Percentiles rank a stretch among this genome's conserved stretches.
phyloP scores from a whole-genome alignment of 495 filamentous ascomycete genomes.

The Penicillium verhagenii region DNA sequence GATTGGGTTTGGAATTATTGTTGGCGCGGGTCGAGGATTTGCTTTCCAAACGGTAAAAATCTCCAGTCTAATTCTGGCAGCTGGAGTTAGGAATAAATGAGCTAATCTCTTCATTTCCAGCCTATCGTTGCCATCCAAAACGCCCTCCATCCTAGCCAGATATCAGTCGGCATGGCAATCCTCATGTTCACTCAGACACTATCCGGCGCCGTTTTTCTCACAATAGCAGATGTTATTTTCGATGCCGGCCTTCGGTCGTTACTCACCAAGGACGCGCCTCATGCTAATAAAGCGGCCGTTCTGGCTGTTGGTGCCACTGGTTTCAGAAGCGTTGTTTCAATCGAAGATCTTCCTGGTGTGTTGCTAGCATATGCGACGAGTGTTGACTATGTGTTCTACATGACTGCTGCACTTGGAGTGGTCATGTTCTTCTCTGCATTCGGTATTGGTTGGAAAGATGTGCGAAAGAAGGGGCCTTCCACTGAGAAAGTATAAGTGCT shows the following conservation, averaged over 20 bases:
- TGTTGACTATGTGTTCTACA: constrained; percentile 40
- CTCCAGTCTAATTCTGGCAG: no score
- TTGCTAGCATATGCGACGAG: constrained; percentile 43
- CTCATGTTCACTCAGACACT: constrained; percentile 52
- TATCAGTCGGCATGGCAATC: constrained; percentile 51
- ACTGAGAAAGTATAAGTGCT: background rate
- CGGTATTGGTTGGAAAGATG: constrained; percentile 55
- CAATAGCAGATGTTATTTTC: constrained; percentile 48
- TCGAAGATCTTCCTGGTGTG: constrained; percentile 28
- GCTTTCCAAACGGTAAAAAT: constrained; percentile 43
- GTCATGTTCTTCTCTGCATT: constrained; percentile 33
- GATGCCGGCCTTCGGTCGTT: constrained; percentile 39
- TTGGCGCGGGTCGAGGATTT: constrained; percentile 50
- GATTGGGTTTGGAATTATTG: constrained; percentile 57
- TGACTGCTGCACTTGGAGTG: constrained; percentile 30
- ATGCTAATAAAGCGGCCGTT: constrained; percentile 31
- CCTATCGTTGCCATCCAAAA: constrained; percentile 56
- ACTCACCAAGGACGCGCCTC: constrained; percentile 36
- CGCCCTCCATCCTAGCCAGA: constrained; percentile 38
- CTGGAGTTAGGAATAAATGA: no score
- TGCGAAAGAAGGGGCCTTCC: constrained; percentile 43
- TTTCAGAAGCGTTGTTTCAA: constrained; percentile 34
- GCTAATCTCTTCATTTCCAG: constrained; percentile 12
- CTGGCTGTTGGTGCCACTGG: constrained; percentile 43
- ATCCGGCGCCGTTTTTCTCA: constrained; percentile 47